Percentiles rank a stretch among this genome's conserved stretches.
Evolutionary conservation across 2,329 filamentous ascomycete species (phyloP).

Genomic region (Rutstroemia sp.): DNA sequence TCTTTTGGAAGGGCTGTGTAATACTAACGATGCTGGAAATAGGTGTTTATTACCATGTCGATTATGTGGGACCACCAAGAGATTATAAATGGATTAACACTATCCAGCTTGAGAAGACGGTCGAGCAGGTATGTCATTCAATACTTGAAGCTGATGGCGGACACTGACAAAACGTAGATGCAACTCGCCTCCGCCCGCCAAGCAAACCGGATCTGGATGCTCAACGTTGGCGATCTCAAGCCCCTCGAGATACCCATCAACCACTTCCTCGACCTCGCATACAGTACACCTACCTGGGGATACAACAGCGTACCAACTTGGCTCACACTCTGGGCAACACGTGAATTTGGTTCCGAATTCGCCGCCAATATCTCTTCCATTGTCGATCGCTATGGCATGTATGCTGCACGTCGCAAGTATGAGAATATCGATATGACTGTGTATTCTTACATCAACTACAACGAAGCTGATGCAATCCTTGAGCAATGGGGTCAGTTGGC

Average conservation of each 20-base stretch:
- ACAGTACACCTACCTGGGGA: conserved; percentile 52
- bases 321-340: conserved; percentile 47
- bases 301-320: conserved; percentile 48
- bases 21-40: not conserved
- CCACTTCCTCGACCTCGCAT: conserved; percentile 62
- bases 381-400: conserved; percentile 47
- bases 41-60: conserved; percentile 53
- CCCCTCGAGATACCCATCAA: conserved; percentile 54
- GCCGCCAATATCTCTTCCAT: conserved; percentile 43
- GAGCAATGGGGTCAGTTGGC: conserved; percentile 47
- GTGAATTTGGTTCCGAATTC: conserved; percentile 46
- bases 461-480: conserved; percentile 52
- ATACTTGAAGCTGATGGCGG: too few relatives aligned
- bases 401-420: conserved; percentile 52
- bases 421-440: conserved; percentile 52
- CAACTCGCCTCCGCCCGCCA: conserved; percentile 50
- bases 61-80: conserved; percentile 42
- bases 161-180: conserved; percentile 38
- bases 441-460: conserved; percentile 56
- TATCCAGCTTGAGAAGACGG: conserved; percentile 56
- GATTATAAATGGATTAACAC: conserved; percentile 58
- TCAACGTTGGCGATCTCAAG: conserved; percentile 59
- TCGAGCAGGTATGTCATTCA: conserved; percentile 38
- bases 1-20: not conserved
- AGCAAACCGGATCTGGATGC: conserved; percentile 50